A percentile compares a stretch with the other conserved stretches of the same genome.
Evolutionary conservation across 371 early-diverging fungal species (phyloP).

Genomic region (Nematocida sp.): DNA sequence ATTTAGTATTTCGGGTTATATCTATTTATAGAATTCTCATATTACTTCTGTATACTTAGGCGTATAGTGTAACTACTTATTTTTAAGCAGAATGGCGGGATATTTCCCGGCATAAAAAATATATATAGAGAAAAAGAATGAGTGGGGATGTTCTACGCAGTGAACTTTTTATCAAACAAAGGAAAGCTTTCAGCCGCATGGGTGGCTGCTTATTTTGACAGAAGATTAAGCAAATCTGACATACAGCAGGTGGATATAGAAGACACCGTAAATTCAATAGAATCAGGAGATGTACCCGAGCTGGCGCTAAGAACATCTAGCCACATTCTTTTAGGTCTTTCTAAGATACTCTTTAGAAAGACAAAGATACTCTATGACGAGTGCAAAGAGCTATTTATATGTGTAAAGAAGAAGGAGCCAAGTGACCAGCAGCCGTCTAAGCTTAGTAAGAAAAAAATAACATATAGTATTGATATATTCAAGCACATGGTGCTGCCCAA

Average conservation of each 20-base stretch:
- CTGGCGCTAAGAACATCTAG: conserved; percentile 87
- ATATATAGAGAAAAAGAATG: conserved; percentile 22
- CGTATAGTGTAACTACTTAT: no score
- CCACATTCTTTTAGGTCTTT: conserved; percentile 88
- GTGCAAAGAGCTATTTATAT: conserved; percentile 76
- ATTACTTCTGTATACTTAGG: no score
- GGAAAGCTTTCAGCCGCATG: conserved; percentile 89
- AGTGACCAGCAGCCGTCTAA: neutral
- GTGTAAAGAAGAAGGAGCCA: conserved; percentile 4
- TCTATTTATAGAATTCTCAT: no score
- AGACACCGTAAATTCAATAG: conserved; percentile 75
- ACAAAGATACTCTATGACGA: conserved; percentile 89
- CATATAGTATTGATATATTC: conserved; percentile 1
- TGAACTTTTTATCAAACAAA: conserved; percentile 72
- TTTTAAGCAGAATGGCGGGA: conserved; percentile 33
- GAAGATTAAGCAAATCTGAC: conserved; percentile 85
- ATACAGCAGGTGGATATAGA: conserved; percentile 75
- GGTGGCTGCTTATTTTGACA: conserved; percentile 93
- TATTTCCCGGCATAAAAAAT: conserved; percentile 43
- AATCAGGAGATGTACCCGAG: conserved; percentile 76
- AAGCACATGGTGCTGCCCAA: conserved; percentile 2
- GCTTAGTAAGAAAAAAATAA: conserved; percentile 1
- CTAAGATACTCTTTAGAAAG: conserved; percentile 87
- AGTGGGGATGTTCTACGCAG: conserved; percentile 61
- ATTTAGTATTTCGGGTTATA: no score